Base-by-base conservation (phyloP, 2,329 filamentous ascomycete genomes). In the Acrocalymma vagum region DNA sequence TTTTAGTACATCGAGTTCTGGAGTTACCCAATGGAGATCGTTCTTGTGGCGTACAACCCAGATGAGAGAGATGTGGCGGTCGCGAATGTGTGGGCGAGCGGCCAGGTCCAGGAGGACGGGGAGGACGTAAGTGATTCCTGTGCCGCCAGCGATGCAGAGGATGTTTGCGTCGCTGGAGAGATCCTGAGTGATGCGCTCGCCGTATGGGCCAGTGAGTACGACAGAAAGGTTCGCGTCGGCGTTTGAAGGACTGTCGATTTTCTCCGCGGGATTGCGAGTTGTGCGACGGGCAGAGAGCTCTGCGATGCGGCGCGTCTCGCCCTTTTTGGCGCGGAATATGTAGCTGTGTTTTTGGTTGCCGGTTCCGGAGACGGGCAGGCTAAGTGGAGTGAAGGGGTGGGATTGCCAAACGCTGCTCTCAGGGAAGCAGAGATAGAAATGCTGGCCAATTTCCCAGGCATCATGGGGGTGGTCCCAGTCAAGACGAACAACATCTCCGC, bases 371-470 rank as follows among this genome's bases (percentile, higher is more conserved):
- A 61, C 41, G 2, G 60, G 60, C 3, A 48, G 51, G 13, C 57
- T 64, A 36, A 60, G 60, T 7, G 55, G 60, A 5, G 84, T 71
- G 58, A 89, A 87, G 0, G 86, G 86, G 55, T 90, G 86, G 0
- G 83, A 83, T 65, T 90, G 85, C 84, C 85, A 88, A 53, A 89
- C 78, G 53, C 78, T 85, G 21, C 82, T 72, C 45, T 84, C 78
- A 0, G 83, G 74, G 55, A 90, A 89, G 62, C 80, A 86, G 11
- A 89, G 72, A 55, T 83, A 89, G 63, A 87, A 89, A 59, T 90
- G 87, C 65, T 89, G 83, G 8, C 87, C 86, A 9, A 86, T 72
- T 9, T 74, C 70, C 85, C 86, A 90, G 0, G 78, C 63, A 18
- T 78, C 75, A 35, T 86, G 83, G 2, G 75, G 68, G 48, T 87